A percentile compares a stretch with the other conserved stretches of the same genome.
Evolutionary conservation across 2,329 filamentous ascomycete genomes (phyloP).

Genomic region (Arachnopeziza araneosa): DNA sequence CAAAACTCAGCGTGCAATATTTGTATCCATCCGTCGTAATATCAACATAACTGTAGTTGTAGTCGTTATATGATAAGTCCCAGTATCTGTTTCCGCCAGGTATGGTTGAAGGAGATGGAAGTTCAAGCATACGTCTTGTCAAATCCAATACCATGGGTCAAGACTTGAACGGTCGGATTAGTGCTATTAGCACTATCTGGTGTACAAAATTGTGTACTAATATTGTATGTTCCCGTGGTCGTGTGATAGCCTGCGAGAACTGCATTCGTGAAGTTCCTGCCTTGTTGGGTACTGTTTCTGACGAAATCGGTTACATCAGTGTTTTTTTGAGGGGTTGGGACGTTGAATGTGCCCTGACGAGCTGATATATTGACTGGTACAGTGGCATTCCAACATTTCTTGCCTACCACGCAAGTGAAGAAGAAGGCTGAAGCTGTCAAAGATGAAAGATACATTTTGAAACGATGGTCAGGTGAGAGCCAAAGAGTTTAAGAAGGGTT

Average conservation of each 20-base stretch:
- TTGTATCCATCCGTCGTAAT: slow-evolving; percentile 43
- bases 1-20: slow-evolving; percentile 55
- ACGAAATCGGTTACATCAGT: slow-evolving; percentile 53
- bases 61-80: no score
- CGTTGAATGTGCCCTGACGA: slow-evolving; percentile 47
- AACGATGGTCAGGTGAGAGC: no score
- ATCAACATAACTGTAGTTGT: no score
- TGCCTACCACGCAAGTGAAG: slow-evolving; percentile 18
- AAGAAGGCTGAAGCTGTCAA: slow-evolving; percentile 7
- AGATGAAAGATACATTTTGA: slow-evolving; percentile 3
- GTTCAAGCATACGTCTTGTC: slow-evolving; percentile 38
- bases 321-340: slow-evolving; percentile 43
- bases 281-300: slow-evolving; percentile 43
- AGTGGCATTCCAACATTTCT: slow-evolving; percentile 44
- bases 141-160: slow-evolving; percentile 51
- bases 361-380: slow-evolving; percentile 51
- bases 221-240: slow-evolving; percentile 47
- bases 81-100: no score
- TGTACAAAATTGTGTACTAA: slow-evolving; percentile 56
- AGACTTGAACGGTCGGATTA: slow-evolving; percentile 36
- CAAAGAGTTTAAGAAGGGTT: no score
- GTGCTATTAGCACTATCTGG: slow-evolving; percentile 40
- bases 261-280: slow-evolving; percentile 43
- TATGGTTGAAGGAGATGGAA: slow-evolving; percentile 41
- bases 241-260: slow-evolving; percentile 44